Evolutionary conservation across 805 yeast genomes (phyloP), one percentile per base, ranked within the genome.

Genomic region (Lipomyces oligophaga): DNA sequence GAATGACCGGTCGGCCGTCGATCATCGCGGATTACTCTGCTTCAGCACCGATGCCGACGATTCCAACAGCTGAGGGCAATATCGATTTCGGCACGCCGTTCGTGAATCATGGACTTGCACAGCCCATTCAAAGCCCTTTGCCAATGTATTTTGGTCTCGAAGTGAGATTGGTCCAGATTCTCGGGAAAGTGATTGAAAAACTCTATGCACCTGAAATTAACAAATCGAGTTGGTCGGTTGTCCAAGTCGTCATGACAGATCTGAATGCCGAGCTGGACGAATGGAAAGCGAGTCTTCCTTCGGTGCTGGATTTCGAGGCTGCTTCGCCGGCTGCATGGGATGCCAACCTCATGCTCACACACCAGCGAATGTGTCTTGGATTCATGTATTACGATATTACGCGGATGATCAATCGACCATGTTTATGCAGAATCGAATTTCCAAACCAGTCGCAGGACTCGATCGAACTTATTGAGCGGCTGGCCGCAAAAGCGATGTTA

Each of bases 1-100:
- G 43, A 6, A 22, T 47, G 39, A 37, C 48, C 11, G 54, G 54
- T 13, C 47, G 54, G 10, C 48, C 54, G 20, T 38, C 54, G 5
- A 38, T 43, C 25, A 43, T 50, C 16, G 24, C 40, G 4, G 54
- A 50, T 34, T 25, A 37, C 15, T 26, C 35, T 13, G 28, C 25
- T 2, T 26, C 50, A 6, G 40, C 51, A 5, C 52, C 47, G 8
- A 30, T 45, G 8, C 54, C 54, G 13, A 37, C 49, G 5, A 15
- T 31, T n/a, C 33, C 19, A 20, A 41, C 45, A n/a, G 48, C 38
- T 11, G 25, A 47, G n/a, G 52, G 43, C 21, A 43, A 48, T 28
- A 43, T 45, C 34, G 48, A 48, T 11, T 39, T 39, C 26, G n/a
- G n/a, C n/a, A 32, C 40, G 10, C 44, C 52, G 10, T 48, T 43